A percentile compares a stretch with the other conserved stretches of the same genome.
Evolutionary conservation across 176 grass and related monocot species (phyloP).

Genomic region (Poa annua): DNA sequence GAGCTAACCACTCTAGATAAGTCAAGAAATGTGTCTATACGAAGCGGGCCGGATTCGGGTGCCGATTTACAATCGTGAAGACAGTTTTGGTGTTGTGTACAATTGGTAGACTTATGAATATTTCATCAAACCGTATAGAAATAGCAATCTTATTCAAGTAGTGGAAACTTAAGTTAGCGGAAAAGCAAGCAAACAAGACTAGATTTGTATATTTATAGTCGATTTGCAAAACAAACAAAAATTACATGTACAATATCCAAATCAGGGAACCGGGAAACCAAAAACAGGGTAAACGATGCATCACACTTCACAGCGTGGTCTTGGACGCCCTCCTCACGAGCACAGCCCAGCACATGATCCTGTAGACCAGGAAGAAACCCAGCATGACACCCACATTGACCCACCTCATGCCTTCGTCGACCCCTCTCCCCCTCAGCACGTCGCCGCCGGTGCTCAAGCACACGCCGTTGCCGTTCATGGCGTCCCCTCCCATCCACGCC

Average conservation of each 20-base stretch:
- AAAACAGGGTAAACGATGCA: not conserved
- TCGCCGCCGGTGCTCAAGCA: slow-evolving; percentile 62
- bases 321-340: slow-evolving; percentile 76
- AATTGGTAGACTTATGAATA: too few relatives aligned
- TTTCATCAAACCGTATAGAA: not conserved
- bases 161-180: not conserved
- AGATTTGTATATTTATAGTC: not conserved
- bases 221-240: not conserved
- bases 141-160: not conserved
- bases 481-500: slow-evolving; percentile 39
- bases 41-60: too few relatives aligned
- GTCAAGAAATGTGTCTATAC: too few relatives aligned
- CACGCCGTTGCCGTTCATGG: not conserved
- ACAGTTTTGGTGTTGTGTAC: too few relatives aligned
- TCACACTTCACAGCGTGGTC: slow-evolving; percentile 75
- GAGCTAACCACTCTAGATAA: too few relatives aligned
- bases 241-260: not conserved
- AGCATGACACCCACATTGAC: slow-evolving; percentile 77
- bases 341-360: slow-evolving; percentile 83
- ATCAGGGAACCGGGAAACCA: not conserved
- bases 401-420: slow-evolving; percentile 72
- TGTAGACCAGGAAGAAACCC: slow-evolving; percentile 73
- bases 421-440: slow-evolving; percentile 65
- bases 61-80: too few relatives aligned
- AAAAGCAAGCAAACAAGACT: not conserved